Base-by-base conservation (phyloP, 306 rosid genomes). In the Aeschynomene evenia region DNA sequence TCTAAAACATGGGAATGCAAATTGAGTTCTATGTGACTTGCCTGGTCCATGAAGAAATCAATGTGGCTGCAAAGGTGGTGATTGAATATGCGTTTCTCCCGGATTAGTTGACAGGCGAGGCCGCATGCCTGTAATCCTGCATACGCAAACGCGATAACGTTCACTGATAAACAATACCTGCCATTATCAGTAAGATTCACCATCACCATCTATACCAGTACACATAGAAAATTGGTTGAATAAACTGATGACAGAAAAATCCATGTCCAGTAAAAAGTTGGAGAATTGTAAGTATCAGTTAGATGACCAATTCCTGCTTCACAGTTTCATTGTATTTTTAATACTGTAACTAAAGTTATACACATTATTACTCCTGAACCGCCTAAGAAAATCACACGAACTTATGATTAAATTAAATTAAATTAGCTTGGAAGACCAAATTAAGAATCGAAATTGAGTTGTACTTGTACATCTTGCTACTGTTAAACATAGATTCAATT, bases 41-140 rank as follows among this genome's bases (percentile, higher is more conserved):
- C 98, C 97, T 95, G 99, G 75, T 95, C 99, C 88, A 89, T 76
- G 74, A 91, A 79, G 82, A 91, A 89, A 61, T 78, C 92, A 24
- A 91, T 91, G 76, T 84, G 88, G 19, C 21, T 52, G 18, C 91
- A 89, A 45, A 83, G 81, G 59, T 58, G 79, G 71, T 81, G 85
- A 43, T 16, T 65, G 75, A 84, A 81, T 21, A 83, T 49, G 62
- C 67, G 83, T 39, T 87, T 85, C 42, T 77, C 86, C 0, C 82
- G 76, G 42, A 36, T 79, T 4, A 91, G 68, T 61, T 76, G 83
- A 79, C 51, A 81, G 24, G 85, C 76, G 40, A 89, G 79, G 71
- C 68, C 87, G 64, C 77, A 95, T 9, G 89, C 87, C 80, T 95
- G 97, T 71, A 91, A 75, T 21, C 78, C 81, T 2, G 97, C 75